Percentiles rank a stretch among this genome's conserved stretches.
Evolutionary conservation across 2,329 filamentous ascomycete genomes (phyloP).

Genomic region (Rhynchosporium graminicola): DNA sequence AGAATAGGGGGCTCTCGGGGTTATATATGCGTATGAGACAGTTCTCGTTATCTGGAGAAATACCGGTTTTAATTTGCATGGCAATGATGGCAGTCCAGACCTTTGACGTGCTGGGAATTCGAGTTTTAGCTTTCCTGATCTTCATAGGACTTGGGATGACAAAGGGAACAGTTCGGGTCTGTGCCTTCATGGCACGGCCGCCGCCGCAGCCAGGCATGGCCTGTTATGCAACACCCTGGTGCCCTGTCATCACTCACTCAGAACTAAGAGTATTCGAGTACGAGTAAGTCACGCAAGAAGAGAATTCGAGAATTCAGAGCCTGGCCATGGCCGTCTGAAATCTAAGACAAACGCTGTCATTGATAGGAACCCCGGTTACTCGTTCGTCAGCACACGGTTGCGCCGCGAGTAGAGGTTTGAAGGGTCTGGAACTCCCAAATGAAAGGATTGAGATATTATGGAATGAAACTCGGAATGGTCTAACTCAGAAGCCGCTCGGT

Average conservation of each 20-base stretch:
- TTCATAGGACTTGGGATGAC: slow-evolving; percentile 9
- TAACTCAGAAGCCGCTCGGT: neutral
- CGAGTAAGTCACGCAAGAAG: slow-evolving; percentile 1
- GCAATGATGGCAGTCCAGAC: neutral
- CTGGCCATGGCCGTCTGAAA: neutral
- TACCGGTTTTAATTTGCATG: slow-evolving; percentile 20
- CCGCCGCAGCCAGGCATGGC: neutral
- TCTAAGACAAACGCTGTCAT: slow-evolving; percentile 28
- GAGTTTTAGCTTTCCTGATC: slow-evolving; percentile 8
- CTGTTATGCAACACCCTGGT: neutral
- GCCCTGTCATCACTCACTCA: slow-evolving; percentile 13
- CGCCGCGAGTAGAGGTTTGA: neutral
- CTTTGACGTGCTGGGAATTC: slow-evolving; percentile 9
- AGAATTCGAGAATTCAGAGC: neutral
- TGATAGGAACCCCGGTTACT: slow-evolving; percentile 8
- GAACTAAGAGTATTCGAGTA: no score
- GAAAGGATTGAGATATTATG: neutral
- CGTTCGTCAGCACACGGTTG: neutral
- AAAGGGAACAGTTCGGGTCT: slow-evolving; percentile 1
- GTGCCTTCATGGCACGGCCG: slow-evolving; percentile 9
- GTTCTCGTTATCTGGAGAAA: slow-evolving; percentile 20
- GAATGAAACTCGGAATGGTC: neutral
- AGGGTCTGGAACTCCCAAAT: neutral
- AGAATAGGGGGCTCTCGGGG: slow-evolving; percentile 21
- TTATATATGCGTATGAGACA: slow-evolving; percentile 14